Evolutionary conservation across 164 flowering plant species (phyloP), one percentile per base, ranked within the genome.

Genomic region (Vitis rotundifolia): DNA sequence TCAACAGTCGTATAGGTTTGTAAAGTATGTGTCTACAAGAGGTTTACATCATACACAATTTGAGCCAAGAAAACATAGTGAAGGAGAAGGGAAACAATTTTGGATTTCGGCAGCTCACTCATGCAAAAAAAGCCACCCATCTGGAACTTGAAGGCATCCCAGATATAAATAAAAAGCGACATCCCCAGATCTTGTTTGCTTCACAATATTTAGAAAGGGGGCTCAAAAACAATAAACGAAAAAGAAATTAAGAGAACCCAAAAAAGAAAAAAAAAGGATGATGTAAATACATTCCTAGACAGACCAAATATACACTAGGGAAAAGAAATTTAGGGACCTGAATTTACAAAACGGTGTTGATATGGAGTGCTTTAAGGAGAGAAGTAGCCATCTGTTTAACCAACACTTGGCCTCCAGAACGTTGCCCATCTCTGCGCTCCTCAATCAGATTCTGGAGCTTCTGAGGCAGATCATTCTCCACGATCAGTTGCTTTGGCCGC

Each of bases 321-420:
- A 18, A 61, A 48, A 49, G 59, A 67, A 64, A 9, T 37, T 15
- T 11, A 12, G 14, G 18, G 68, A 10, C 54, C 12, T 64, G 74
- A 64, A 82, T 79, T 86, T 84, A 95, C 86, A 95, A 69, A 66
- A 95, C 97, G 5, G 99, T 93, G 76, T 95, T 95, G 71, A 95
- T 91, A 69, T 95, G 96, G 49, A 95, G 94, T 0, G 99, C 99
- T 84, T 95, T 95, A 47, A 95, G 97, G 52, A 95, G 83, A 15
- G 98, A 95, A 29, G 98, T 95, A 10, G 99, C 99, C 99, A 95
- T 93, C 77, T 95, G 99, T 70, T 95, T 95, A 15, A 95, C 99
- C 79, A 95, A 73, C 14, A 95, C 99, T 76, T 95, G 99, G 49
- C 98, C 97, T 68, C 99, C 96, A 37, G 91, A 89, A 19, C 88